A percentile compares a stretch with the other conserved stretches of the same genome.
These are phyloP conservation scores for Ustilago crameri DNA, from an alignment of 1,284 basidiomycete genomes.

Conservation along the genomic window DNA sequence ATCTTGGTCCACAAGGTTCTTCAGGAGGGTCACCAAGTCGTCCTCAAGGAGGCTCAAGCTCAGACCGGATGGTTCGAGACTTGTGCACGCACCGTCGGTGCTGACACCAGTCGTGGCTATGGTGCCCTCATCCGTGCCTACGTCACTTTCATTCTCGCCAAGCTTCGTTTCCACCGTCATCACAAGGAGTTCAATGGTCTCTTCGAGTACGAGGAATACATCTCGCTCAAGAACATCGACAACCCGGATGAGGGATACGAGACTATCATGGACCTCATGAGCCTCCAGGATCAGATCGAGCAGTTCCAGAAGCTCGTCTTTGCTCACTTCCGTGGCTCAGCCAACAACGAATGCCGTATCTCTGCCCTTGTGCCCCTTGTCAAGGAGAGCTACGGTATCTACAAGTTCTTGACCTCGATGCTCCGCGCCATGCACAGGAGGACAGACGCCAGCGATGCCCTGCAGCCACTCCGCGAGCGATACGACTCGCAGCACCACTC, in stretches of 20 bases:
- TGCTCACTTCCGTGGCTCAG: constrained; percentile 61
- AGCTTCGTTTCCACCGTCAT: constrained; percentile 67
- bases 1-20: constrained; percentile 68
- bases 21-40: constrained; percentile 66
- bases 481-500: constrained; percentile 65
- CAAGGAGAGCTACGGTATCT: constrained; percentile 68
- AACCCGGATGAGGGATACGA: constrained; percentile 68
- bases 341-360: constrained; percentile 68
- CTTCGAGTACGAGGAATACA: constrained; percentile 68
- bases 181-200: constrained; percentile 68
- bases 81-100: constrained; percentile 60
- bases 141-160: constrained; percentile 65
- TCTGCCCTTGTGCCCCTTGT: constrained; percentile 66
- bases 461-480: constrained; percentile 65
- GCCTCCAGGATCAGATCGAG: constrained; percentile 67
- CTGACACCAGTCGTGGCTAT: constrained; percentile 63
- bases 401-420: constrained; percentile 68
- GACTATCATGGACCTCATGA: constrained; percentile 68
- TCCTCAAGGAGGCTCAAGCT: constrained; percentile 65
- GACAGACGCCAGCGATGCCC: constrained; percentile 66
- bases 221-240: constrained; percentile 68
- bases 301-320: constrained; percentile 68
- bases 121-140: constrained; percentile 65
- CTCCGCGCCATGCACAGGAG: constrained; percentile 67
- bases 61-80: constrained; percentile 68